Base-by-base conservation (phyloP, 176 grass and related monocot species). In the Cenchrus americanus region DNA sequence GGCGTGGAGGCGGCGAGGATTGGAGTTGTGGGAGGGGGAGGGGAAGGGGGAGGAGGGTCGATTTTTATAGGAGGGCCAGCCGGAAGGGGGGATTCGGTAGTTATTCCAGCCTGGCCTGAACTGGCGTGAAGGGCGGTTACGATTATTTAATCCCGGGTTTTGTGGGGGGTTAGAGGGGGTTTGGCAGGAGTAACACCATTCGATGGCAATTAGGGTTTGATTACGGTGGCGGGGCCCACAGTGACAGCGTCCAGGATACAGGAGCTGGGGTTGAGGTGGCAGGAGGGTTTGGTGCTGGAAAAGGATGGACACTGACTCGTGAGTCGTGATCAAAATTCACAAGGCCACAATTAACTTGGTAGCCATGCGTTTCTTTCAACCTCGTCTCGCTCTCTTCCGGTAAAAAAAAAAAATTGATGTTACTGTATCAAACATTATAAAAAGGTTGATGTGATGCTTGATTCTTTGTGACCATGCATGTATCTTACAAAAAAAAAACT, bases 101-200 rank as follows among this genome's bases (percentile, higher is more conserved):
- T 83, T 83, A 77, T 77, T 44, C 43, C 86, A 88, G 69, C 71
- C 66, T 79, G 78, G 79, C 50, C 54, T 68, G 50, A 55, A 17
- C 50, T 83, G 77, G 13, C 46, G 47, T 53, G 5, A 52, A 48
- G 12, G n/a, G 34, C 22, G 10, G 54, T 70, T 40, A 55, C 24
- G 46, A 48, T 51, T 79, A 10, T 64, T 64, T 55, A 40, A 51
- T 41, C 58, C 43, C 66, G 14, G 27, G 2, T 85, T 69, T 70
- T 34, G 17, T 74, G 27, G 26, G 43, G 43, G 6, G 0, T 61
- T 71, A 18, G n/a, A 50, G 21, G 34, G 8, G 49, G 11, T 26
- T 26, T 52, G 62, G 10, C 21, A 53, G 47, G 27, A 30, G 27
- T 30, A 30, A 8, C 70, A 37, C 34, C 4, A 52, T 73, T 77